phyloP scores from a whole-genome alignment of 257 asterid species.

The Forsythia viridissima region DNA sequence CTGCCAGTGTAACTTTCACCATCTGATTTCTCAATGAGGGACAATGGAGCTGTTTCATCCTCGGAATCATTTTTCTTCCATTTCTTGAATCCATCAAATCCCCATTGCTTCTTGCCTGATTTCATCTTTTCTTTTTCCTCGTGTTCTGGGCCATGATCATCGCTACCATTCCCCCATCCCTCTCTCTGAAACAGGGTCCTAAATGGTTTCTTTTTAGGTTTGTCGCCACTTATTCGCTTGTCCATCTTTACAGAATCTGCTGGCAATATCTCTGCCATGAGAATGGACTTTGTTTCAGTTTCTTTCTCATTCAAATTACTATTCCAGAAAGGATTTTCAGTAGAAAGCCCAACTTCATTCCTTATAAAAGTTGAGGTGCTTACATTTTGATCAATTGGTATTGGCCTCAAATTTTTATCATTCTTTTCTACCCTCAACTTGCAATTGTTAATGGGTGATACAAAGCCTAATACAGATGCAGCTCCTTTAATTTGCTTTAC shows the following conservation, averaged over 20 bases:
- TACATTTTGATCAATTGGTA: constrained; percentile 13
- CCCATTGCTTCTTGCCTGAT: constrained; percentile 57
- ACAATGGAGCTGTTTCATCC: constrained; percentile 53
- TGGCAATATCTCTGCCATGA: constrained; percentile 47
- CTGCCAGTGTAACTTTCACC: constrained; percentile 34
- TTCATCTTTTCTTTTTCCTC: constrained; percentile 38
- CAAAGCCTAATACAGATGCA: constrained; percentile 54
- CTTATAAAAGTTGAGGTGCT: not conserved
- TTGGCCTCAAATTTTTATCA: constrained; percentile 20
- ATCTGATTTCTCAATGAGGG: constrained; percentile 49
- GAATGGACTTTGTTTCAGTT: constrained; percentile 42
- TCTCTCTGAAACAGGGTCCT: constrained; percentile 40
- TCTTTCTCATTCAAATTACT: constrained; percentile 23
- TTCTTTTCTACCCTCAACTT: constrained; percentile 42
- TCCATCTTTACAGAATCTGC: constrained; percentile 28
- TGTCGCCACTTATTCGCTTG: constrained; percentile 40
- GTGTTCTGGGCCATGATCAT: constrained; percentile 9
- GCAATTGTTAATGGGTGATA: constrained; percentile 42
- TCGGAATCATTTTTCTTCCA: constrained; percentile 66
- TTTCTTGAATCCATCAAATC: constrained; percentile 76
- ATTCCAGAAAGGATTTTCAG: constrained; percentile 67
- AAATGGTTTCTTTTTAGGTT: constrained; percentile 42
- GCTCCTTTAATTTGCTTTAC: constrained; percentile 55
- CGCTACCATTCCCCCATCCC: constrained; percentile 19
- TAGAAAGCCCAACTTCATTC: constrained; percentile 48